Base-by-base conservation (phyloP, 1,139 yeast genomes). In the Blastobotrys niveus region DNA sequence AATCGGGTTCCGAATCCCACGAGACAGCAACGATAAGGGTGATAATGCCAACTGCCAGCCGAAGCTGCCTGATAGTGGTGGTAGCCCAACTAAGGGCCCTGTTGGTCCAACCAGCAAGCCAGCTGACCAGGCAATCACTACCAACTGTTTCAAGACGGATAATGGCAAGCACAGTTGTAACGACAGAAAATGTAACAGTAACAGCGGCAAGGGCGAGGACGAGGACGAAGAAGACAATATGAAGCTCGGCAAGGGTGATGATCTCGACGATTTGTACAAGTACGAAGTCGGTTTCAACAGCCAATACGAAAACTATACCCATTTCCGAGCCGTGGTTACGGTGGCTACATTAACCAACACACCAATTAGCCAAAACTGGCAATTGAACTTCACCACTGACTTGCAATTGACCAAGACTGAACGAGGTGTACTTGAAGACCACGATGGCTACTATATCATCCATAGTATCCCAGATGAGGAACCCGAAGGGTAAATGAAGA, bases 361-460 rank as follows among this genome's bases (percentile, higher is more conserved):
- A 3, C 36, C 36, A 5, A 33, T 33, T 10, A 25, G 36, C 22
- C 6, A 9, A 9, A 17, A 34, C 38, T 34, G 38, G 38, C 6
- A 17, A 3, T 18, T 34, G 19, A 34, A 34, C 29, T 34, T 34
- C 22, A 34, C 38, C 18, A 22, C 18, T 19, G 10, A 21, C 20
- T 20, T 15, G 19, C 20, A 34, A 3, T 20, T 34, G 10, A 24
- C 22, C 38, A 22, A n/a, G 19, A 14, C 38, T 22, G 17, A 21
- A 5, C 27, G 38, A 15, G 38, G 38, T 14, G 10, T 6, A 15
- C n/a, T n/a, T n/a, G n/a, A n/a, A n/a, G n/a, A n/a, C n/a, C n/a
- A n/a, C n/a, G n/a, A n/a, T n/a, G n/a, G n/a, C n/a, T n/a, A n/a
- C n/a, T n/a, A n/a, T n/a, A n/a, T n/a, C n/a, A n/a, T n/a, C n/a